Evolutionary conservation across 495 filamentous ascomycete species (phyloP).

Genomic region (Hyphodiscus hymeniophilus): DNA sequence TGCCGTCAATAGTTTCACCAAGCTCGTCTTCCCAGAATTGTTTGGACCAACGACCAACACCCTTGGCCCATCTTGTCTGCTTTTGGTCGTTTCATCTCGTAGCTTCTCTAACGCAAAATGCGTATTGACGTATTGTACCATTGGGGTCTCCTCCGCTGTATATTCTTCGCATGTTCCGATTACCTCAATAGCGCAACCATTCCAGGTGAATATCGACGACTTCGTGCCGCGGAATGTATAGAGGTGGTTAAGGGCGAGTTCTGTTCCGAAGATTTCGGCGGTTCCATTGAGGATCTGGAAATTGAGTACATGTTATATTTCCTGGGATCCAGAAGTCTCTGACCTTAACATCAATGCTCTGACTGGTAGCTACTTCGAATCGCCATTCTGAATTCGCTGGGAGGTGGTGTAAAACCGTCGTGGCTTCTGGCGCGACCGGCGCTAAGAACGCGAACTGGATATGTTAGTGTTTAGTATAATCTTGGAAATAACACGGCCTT

Average conservation of each 20-base stretch:
- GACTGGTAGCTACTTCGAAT: slow-evolving; percentile 73
- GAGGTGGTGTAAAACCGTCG: slow-evolving; percentile 25
- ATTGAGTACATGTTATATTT: slow-evolving; percentile 21
- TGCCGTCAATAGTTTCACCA: slow-evolving; percentile 71
- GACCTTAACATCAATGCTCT: slow-evolving; percentile 55
- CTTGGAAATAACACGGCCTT: slow-evolving; percentile 6
- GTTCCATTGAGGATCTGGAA: slow-evolving; percentile 63
- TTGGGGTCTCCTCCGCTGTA: slow-evolving; percentile 75
- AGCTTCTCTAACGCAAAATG: slow-evolving; percentile 51
- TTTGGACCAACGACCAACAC: slow-evolving; percentile 79
- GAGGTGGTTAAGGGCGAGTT: slow-evolving; percentile 69
- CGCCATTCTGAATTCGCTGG: slow-evolving; percentile 68
- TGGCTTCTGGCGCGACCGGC: slow-evolving; percentile 18
- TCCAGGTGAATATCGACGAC: slow-evolving; percentile 82
- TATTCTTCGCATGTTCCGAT: slow-evolving; percentile 50
- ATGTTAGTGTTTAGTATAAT: slow-evolving; percentile 5
- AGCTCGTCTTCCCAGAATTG: slow-evolving; percentile 75
- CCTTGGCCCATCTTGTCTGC: slow-evolving; percentile 51
- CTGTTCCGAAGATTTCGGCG: slow-evolving; percentile 93
- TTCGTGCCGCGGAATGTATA: slow-evolving; percentile 83
- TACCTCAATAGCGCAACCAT: slow-evolving; percentile 79
- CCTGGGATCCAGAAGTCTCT: slow-evolving; percentile 5
- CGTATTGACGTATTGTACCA: slow-evolving; percentile 73
- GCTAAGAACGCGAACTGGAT: slow-evolving; percentile 21
- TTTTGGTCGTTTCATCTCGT: slow-evolving; percentile 34